These are phyloP conservation scores for Plasmopara muralis DNA, from an alignment of 352 stramenopile genomes.

Conservation along the genomic window DNA sequence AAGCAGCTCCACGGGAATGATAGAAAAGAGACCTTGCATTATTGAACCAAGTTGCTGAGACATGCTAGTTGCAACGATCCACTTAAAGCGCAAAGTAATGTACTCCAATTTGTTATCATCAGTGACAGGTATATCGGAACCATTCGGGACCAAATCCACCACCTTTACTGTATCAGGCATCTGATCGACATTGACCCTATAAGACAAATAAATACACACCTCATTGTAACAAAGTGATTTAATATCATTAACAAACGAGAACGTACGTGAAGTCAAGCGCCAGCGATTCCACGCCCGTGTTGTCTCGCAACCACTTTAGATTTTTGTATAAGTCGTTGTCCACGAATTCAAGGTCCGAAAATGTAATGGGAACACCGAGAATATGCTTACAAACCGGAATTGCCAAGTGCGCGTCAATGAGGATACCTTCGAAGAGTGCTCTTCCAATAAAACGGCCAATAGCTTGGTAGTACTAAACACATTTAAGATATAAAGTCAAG, in stretches of 20 bases:
- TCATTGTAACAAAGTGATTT: neutral
- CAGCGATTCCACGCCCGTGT: slow-evolving; percentile 70
- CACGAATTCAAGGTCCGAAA: slow-evolving; percentile 87
- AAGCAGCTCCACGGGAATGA: slow-evolving; percentile 91
- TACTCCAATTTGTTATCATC: slow-evolving; percentile 97
- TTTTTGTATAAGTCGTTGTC: slow-evolving; percentile 86
- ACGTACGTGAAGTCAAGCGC: slow-evolving; percentile 79
- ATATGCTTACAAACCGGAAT: slow-evolving; percentile 88
- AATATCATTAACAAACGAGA: neutral
- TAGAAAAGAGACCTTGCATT: slow-evolving; percentile 94
- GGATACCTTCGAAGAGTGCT: slow-evolving; percentile 82
- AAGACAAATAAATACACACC: slow-evolving; percentile 3
- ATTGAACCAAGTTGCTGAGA: slow-evolving; percentile 90
- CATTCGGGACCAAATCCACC: slow-evolving; percentile 94
- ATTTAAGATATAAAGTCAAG: slow-evolving; percentile 2
- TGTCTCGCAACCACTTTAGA: slow-evolving; percentile 77
- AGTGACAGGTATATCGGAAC: slow-evolving; percentile 91
- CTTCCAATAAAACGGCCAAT: slow-evolving; percentile 84
- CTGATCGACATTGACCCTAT: slow-evolving; percentile 68
- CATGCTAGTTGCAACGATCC: slow-evolving; percentile 74
- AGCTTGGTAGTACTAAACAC: slow-evolving; percentile 76
- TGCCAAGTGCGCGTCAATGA: slow-evolving; percentile 78
- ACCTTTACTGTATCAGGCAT: slow-evolving; percentile 70
- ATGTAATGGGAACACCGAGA: slow-evolving; percentile 84
- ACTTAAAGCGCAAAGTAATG: slow-evolving; percentile 89